phyloP scores from a whole-genome alignment of 2,329 filamentous ascomycete genomes.

The Blumeria hordei region DNA sequence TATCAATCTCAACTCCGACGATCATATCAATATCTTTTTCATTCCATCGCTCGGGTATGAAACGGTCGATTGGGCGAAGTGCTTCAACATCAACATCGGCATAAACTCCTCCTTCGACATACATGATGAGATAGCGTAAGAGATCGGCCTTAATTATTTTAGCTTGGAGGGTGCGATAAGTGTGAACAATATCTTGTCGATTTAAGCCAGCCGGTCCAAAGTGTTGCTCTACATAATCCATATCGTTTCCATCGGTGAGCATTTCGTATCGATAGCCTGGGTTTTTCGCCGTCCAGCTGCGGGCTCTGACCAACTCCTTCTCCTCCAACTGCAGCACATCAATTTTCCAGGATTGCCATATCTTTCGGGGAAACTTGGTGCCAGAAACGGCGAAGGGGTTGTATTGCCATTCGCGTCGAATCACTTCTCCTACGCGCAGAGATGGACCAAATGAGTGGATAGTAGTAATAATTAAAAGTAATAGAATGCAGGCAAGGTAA shows the following conservation, averaged over 20 bases:
- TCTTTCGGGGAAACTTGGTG: conserved; percentile 35
- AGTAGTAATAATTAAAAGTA: conserved; percentile 9
- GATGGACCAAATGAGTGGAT: conserved; percentile 3
- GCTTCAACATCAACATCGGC: conserved; percentile 35
- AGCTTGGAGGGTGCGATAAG: conserved; percentile 33
- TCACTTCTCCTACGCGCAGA: neutral
- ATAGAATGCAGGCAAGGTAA: conserved; percentile 8
- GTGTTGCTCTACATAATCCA: conserved; percentile 42
- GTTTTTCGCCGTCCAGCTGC: conserved; percentile 42
- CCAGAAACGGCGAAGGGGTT: conserved; percentile 2
- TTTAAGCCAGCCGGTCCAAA: conserved; percentile 41
- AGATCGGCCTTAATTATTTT: conserved; percentile 44
- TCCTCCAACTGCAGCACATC: conserved; percentile 41
- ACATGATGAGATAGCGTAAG: conserved; percentile 42
- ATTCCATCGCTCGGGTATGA: conserved; percentile 38
- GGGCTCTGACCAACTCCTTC: conserved; percentile 32
- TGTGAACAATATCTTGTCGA: conserved; percentile 38
- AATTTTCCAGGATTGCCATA: conserved; percentile 59
- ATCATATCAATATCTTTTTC: conserved; percentile 45
- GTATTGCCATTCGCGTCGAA: conserved; percentile 2
- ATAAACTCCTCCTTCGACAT: conserved; percentile 27
- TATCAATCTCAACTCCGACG: conserved; percentile 45
- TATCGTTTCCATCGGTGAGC: conserved; percentile 38
- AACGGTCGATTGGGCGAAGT: conserved; percentile 26
- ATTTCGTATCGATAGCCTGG: conserved; percentile 28